Base-by-base conservation (phyloP, 31 red algal species). In the Endocladia muricata region DNA sequence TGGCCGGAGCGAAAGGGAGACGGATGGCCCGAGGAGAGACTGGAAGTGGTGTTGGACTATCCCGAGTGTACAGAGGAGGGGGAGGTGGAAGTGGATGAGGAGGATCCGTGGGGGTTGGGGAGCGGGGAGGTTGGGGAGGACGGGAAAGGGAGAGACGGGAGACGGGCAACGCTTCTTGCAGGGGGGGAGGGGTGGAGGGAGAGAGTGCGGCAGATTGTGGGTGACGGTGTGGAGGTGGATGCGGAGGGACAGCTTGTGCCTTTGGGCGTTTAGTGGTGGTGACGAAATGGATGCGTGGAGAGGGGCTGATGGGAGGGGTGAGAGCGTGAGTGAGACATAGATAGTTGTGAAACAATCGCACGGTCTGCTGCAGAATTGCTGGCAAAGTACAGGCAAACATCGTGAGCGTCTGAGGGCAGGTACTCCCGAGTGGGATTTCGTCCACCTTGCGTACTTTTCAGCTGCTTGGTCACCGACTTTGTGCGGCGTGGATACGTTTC, bases 1-100 rank as follows among this genome's bases (percentile, higher is more conserved):
- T 97, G 94, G 94, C 94, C 94, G 15, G 91, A 94, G 54, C 70
- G 91, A 23, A 66, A 89, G 13, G 43, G 74, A 34, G 41, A 62
- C 2, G 13, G 44, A 11, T 42, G 59, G 41, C 82, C 82, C 7
- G n/a, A 9, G 37, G 60, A 51, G 21, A 47, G 70, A 17, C 82
- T 86, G n/a, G 82, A 86, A 28, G 49, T 86, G 7, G 38, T 61
- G 13, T 42, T 86, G 32, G 59, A 75, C 15, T 86, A 86, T 39
- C 30, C 48, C 9, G n/a, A n/a, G n/a, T n/a, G n/a, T n/a, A n/a
- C n/a, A n/a, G n/a, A n/a, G n/a, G 55, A 71, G 9, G 52, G 33
- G 37, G 26, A 21, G 38, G 21, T n/a, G 19, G 36, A 9, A n/a
- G 7, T 66, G 36, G 26, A 39, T 37, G 43, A 68, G 61, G 47